Evolutionary conservation across 2,329 filamentous ascomycete genomes (phyloP).

Genomic region (Trichophaea hybrida): DNA sequence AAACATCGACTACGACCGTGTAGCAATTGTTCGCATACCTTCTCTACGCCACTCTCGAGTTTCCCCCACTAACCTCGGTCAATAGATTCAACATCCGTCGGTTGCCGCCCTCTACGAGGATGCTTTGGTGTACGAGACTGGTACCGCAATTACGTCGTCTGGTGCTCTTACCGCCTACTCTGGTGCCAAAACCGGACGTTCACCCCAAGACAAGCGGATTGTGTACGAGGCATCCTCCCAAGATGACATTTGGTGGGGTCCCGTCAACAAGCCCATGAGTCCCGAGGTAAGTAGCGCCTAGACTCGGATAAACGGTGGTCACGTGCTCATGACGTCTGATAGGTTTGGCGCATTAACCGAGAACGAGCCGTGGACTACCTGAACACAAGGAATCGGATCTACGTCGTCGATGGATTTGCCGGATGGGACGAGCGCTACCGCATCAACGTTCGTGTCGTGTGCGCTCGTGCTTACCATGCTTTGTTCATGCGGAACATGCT

Average conservation of each 20-base stretch:
- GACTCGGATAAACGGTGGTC: neutral
- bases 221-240: conserved; percentile 83
- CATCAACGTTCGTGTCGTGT: conserved; percentile 94
- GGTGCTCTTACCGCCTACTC: conserved; percentile 96
- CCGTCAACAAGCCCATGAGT: conserved; percentile 98
- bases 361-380: conserved; percentile 98
- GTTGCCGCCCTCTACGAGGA: conserved; percentile 96
- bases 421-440: conserved; percentile 98
- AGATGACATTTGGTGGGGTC: conserved; percentile 95
- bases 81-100: conserved; percentile 70
- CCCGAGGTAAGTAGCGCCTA: conserved; percentile 59
- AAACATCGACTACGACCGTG: conserved; percentile 97
- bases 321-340: conserved; percentile 11
- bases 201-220: conserved; percentile 92
- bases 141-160: conserved; percentile 89
- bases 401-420: conserved; percentile 92
- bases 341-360: conserved; percentile 99
- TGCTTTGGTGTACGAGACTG: conserved; percentile 94
- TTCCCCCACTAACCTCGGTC: conserved; percentile 9
- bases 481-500: conserved; percentile 99
- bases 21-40: conserved; percentile 66
- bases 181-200: conserved; percentile 93
- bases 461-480: conserved; percentile 96
- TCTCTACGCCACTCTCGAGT: neutral
- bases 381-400: conserved; percentile 97